These are phyloP conservation scores for Leucaena leucocephala DNA, from an alignment of 306 rosid species.

Conservation along the genomic window DNA sequence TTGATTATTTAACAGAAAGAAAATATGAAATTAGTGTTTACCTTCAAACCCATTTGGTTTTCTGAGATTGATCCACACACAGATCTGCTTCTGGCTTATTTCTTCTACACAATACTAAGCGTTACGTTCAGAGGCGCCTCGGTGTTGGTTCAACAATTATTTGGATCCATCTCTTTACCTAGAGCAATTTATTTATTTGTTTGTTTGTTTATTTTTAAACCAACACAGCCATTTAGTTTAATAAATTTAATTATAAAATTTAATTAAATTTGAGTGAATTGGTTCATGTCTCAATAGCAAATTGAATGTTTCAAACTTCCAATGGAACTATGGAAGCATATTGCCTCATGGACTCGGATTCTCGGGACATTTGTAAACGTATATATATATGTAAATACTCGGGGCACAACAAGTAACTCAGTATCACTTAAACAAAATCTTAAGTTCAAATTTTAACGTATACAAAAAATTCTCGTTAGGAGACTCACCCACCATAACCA, in stretches of 20 bases:
- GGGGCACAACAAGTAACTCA: too few species aligned
- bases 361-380: neutral
- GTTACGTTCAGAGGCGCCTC: neutral
- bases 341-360: neutral
- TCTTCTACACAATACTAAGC: neutral
- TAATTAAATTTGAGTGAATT: neutral
- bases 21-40: neutral
- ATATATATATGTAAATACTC: neutral
- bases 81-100: neutral
- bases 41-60: slow-evolving; percentile 20
- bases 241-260: neutral
- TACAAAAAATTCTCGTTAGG: too few species aligned
- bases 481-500: too few species aligned
- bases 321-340: neutral
- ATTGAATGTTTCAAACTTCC: neutral
- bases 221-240: neutral
- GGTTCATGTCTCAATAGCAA: neutral
- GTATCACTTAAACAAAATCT: too few species aligned
- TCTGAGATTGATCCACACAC: neutral
- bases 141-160: neutral
- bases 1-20: neutral
- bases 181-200: neutral
- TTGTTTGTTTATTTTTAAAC: neutral
- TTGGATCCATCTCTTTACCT: neutral
- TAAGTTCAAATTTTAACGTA: too few species aligned